Evolutionary conservation across 352 stramenopile genomes (phyloP), one percentile per base, ranked within the genome.

Genomic region (Halophytophthora batemanensis): DNA sequence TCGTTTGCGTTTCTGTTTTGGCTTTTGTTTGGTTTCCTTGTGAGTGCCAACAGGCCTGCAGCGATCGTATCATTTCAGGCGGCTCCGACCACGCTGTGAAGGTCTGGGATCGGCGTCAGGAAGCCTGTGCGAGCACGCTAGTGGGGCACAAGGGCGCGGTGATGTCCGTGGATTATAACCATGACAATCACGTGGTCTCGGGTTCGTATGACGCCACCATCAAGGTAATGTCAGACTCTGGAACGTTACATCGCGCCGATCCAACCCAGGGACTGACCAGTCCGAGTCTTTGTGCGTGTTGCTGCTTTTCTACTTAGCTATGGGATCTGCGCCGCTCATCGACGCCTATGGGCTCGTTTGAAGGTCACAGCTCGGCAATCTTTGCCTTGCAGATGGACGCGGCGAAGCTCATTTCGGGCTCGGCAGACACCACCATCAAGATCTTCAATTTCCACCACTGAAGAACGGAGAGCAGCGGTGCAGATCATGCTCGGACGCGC

Each of bases 341-440:
- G 10, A 23, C 48, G 15, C 48, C 56, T 13, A 17, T 66, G 15
- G 52, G 40, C 8, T 55, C 56, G 5, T 48, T 66, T 15, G 55
- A 70, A 56, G 61, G 57, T 3, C 62, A 71, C 46, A 50, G 51
- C 38, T 63, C 62, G 10, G 62, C 62, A 2, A 57, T 71, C n/a
- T 71, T 71, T 49, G 56, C 62, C 28, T 49, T 71, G 2, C 62
- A 71, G 49, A 64, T 60, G 35, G 62, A 71, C 31, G 51, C 47
- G 3, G 45, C 44, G 13, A 70, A 70, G 57, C 51, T 71, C 33
- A 57, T 71, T 47, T 71, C 62, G 10, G 62, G 62, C 21, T 66
- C 56, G 4, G 57, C 62, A 4, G 62, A 71, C 48, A 67, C 57
- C 3, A 64, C 62, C 10, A 53, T 71, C 47, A 71, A 71, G 43